phyloP scores from a whole-genome alignment of 805 yeast species.

The Lachancea dasiensis region DNA sequence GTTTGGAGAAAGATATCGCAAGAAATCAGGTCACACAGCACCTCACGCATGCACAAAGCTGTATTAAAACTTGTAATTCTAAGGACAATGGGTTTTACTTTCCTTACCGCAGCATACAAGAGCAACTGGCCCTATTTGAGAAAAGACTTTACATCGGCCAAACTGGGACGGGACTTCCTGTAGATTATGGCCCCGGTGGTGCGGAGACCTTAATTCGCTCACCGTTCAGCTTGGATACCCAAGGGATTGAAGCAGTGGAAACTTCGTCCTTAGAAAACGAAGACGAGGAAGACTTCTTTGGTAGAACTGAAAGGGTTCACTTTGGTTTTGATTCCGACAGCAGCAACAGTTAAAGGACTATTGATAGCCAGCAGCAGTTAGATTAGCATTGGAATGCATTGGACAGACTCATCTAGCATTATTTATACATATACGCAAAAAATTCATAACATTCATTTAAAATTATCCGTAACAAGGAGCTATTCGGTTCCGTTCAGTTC shows the following conservation, averaged over 20 bases:
- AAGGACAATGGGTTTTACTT: constrained; percentile 17
- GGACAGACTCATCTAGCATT: background rate
- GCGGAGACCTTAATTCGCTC: background rate
- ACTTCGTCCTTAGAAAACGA: background rate
- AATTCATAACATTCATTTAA: constrained; percentile 1
- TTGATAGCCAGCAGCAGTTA: constrained; percentile 2
- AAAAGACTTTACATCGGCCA: constrained; percentile 12
- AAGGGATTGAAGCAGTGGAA: background rate
- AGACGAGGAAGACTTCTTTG: constrained; percentile 7
- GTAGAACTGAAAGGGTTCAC: constrained; percentile 5
- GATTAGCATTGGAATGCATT: too few species aligned
- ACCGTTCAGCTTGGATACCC: constrained; percentile 3
- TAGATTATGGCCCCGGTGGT: background rate
- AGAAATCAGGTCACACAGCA: constrained; percentile 22
- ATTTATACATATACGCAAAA: background rate
- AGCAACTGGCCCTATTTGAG: constrained; percentile 22
- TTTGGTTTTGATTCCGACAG: constrained; percentile 8
- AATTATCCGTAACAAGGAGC: too few species aligned
- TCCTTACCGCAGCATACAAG: constrained; percentile 19
- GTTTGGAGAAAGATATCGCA: constrained; percentile 19
- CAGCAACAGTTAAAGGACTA: constrained; percentile 1
- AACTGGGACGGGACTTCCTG: background rate
- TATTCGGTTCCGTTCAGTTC: too few species aligned
- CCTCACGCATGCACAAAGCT: constrained; percentile 18
- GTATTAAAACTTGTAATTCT: constrained; percentile 15